Evolutionary conservation across 768 basidiomycete species (phyloP).

Genomic region (Mycena polygramma): DNA sequence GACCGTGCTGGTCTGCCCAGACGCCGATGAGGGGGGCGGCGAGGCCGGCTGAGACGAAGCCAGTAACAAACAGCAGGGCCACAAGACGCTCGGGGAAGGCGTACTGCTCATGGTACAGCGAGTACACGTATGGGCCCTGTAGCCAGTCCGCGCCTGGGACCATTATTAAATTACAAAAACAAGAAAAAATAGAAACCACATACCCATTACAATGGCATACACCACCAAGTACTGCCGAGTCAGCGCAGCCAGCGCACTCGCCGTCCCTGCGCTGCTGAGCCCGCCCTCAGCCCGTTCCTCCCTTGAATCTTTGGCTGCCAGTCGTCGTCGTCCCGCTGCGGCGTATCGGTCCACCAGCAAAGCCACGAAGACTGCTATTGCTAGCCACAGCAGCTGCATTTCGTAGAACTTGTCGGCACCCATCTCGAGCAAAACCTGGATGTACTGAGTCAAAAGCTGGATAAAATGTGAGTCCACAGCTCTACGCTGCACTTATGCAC

Average conservation of each 20-base stretch:
- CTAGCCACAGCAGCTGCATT: conserved; percentile 50
- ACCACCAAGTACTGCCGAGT: conserved; percentile 72
- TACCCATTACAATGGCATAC: conserved; percentile 82
- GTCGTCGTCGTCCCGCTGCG: conserved; percentile 38
- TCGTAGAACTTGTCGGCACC: conserved; percentile 49
- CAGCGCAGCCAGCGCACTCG: conserved; percentile 46
- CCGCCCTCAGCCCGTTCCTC: conserved; percentile 49
- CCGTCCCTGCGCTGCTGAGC: conserved; percentile 35
- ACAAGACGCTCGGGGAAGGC: conserved; percentile 72
- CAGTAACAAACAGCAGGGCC: conserved; percentile 82
- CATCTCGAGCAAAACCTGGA: not conserved
- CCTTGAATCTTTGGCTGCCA: conserved; percentile 41
- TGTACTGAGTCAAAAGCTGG: too few relatives aligned
- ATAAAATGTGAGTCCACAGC: too few relatives aligned
- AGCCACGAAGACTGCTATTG: conserved; percentile 47
- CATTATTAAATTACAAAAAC: conserved; percentile 9
- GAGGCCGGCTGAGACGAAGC: conserved; percentile 78
- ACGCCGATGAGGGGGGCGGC: conserved; percentile 79
- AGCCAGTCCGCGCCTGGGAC: conserved; percentile 79
- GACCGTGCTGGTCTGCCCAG: conserved; percentile 84
- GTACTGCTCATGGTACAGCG: conserved; percentile 79
- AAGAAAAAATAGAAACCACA: conserved; percentile 41
- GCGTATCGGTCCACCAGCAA: conserved; percentile 48
- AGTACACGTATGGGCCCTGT: conserved; percentile 85
- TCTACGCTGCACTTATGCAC: too few relatives aligned